Evolutionary conservation across 164 flowering plant genomes (phyloP), one percentile per base, ranked within the genome.

Genomic region (Tetrastigma voinierianum): DNA sequence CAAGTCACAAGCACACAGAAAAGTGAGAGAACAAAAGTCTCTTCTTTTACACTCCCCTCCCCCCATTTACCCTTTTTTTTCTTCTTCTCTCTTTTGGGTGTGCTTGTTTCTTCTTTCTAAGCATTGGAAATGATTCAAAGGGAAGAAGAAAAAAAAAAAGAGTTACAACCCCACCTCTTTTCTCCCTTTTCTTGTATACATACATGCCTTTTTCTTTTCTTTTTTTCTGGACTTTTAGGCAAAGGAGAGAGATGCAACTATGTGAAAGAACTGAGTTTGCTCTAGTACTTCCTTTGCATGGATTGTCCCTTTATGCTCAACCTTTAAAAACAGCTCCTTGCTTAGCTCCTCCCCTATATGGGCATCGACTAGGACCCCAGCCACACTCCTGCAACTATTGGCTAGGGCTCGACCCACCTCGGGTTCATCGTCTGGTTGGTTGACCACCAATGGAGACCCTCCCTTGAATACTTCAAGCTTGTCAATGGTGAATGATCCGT

Each of bases 331-430:
- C 10, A 93, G 82, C 82, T 85, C 86, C 2, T 86, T 83, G 61
- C 95, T 74, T 0, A 90, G 88, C 67, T 14, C 20, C 23, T 89
- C 95, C 0, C 98, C 98, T 1, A 93, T 80, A 71, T 93, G 93
- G n/a, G 93, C 96, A 23, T 93, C 98, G 1, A 90, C 93, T 1
- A 93, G 77, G 24, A 90, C 98, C 0, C 96, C 96, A 17, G 88
- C 69, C 12, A 93, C 95, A n/a, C 84, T 82, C 58, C 93, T 72
- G 64, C 96, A 90, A 69, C 83, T 87, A 64, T 74, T 90, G 61
- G 87, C 90, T 3, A 93, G 65, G 53, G 96, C 93, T 48, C 81
- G 84, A 11, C 96, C 95, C 5, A 93, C 89, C 76, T 88, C 95
- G 0, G 76, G 79, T 3, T 85, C 76, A 49, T 93, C 87, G 16